Evolutionary conservation across 2,329 filamentous ascomycete species (phyloP), one percentile per base, ranked within the genome.

Genomic region (Pseudogymnoascus sp.): DNA sequence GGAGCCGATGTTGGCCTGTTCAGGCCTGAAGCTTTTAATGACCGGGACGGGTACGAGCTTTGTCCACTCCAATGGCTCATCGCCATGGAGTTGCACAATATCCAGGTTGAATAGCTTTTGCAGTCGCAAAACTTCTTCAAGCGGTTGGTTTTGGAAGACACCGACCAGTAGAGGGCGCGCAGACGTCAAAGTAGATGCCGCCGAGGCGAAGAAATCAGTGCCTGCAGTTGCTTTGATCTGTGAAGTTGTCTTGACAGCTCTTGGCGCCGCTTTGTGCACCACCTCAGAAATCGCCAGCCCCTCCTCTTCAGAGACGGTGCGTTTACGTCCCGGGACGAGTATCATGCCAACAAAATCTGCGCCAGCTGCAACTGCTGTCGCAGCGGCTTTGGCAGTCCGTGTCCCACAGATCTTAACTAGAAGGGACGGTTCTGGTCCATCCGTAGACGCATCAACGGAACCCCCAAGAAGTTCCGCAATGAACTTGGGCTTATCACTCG

Each of bases 401-500:
- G 93, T 97, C 5, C 95, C 95, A 74, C 95, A 99, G 24, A 99
- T 96, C 78, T 99, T 99, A 68, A 97, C 92, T 31, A 95, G 80
- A 1, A 91, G 79, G 31, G 72, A 73, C 61, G 71, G 79, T 61
- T 68, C 70, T 16, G 72, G 67, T 6, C 74, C 69, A 4, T 77
- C 72, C 13, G 73, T 73, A 61, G 47, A 21, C 19, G 50, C 11
- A 13, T 62, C 62, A 38, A 64, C 62, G 44, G 70, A 69, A 13
- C 84, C 81, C 40, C 90, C 87, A 68, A 96, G 90, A 24, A 99
- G 84, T 70, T 93, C 83, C 35, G 85, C 82, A 72, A 97, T 96
- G 77, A 99, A 99, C 21, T 81, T 79, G 21, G 86, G 83, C 10
- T 92, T 92, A 71, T 97, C 85, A 10, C 88, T 82, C 1, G 95